These are phyloP conservation scores for Lentinula detonsa DNA, from an alignment of 768 basidiomycete genomes.

Conservation along the genomic window DNA sequence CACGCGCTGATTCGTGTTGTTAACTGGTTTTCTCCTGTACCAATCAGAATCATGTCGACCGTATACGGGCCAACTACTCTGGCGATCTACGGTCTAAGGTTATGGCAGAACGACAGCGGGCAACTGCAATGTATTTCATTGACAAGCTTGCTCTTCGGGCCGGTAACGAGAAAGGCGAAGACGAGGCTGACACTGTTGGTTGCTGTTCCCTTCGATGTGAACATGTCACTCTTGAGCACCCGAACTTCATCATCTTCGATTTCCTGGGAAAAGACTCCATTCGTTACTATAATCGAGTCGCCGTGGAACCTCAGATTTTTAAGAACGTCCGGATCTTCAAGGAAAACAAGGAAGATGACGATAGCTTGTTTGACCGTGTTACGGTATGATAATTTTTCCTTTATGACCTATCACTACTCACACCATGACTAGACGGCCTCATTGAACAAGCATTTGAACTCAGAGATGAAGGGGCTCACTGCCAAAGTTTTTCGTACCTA, in stretches of 20 bases:
- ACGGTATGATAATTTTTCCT: conserved; percentile 51
- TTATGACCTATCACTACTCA: conserved; percentile 4
- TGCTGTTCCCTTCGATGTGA: conserved; percentile 97
- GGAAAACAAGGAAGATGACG: conserved; percentile 81
- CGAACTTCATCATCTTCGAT: conserved; percentile 88
- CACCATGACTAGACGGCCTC: conserved; percentile 56
- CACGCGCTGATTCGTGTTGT: not conserved
- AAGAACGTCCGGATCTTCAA: conserved; percentile 99
- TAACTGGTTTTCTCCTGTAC: conserved; percentile 4
- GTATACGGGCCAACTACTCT: conserved; percentile 85
- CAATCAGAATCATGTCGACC: conserved; percentile 78
- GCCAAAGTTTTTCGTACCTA: conserved; percentile 99
- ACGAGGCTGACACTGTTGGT: conserved; percentile 98
- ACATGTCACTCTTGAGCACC: conserved; percentile 88
- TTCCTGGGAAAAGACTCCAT: conserved; percentile 99
- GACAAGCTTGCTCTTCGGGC: conserved; percentile 96
- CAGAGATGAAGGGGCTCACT: conserved; percentile 95
- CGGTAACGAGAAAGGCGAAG: conserved; percentile 99
- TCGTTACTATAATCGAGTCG: conserved; percentile 88
- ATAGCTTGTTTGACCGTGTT: conserved; percentile 92
- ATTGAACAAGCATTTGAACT: conserved; percentile 88
- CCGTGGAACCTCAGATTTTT: conserved; percentile 89
- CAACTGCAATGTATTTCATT: conserved; percentile 99
- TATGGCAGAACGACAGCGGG: conserved; percentile 93
- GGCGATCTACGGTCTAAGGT: conserved; percentile 82